Evolutionary conservation across 257 asterid species (phyloP).

Genomic region (Thymus quinquecostatus): DNA sequence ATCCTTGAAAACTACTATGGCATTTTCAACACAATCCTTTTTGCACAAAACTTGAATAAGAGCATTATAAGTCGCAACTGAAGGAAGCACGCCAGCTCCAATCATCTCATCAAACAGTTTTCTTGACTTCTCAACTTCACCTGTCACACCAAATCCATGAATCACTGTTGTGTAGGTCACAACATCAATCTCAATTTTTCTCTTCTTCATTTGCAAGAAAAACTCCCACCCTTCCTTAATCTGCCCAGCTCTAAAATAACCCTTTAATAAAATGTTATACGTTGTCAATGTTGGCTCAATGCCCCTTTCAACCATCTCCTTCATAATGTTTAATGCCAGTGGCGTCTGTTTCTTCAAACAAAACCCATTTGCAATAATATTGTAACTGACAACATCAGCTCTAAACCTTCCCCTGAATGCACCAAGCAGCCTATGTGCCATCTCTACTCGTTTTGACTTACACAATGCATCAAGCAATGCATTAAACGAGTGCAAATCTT

Average conservation of each 20-base stretch:
- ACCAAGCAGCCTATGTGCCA: constrained; percentile 65
- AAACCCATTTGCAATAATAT: constrained; percentile 73
- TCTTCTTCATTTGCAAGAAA: constrained; percentile 85
- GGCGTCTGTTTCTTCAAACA: constrained; percentile 76
- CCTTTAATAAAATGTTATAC: constrained; percentile 77
- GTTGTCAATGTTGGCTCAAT: constrained; percentile 65
- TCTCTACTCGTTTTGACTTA: constrained; percentile 74
- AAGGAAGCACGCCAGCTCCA: constrained; percentile 87
- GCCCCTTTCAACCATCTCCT: constrained; percentile 84
- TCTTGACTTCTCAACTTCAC: constrained; percentile 72
- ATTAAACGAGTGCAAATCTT: constrained; percentile 76
- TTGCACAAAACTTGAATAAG: constrained; percentile 86
- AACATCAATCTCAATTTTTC: constrained; percentile 77
- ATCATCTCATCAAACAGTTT: constrained; percentile 77
- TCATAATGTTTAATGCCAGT: constrained; percentile 70
- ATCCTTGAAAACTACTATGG: constrained; percentile 62
- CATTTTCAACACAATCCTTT: constrained; percentile 81
- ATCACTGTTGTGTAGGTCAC: constrained; percentile 86
- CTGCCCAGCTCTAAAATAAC: constrained; percentile 76
- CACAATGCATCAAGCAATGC: constrained; percentile 80
- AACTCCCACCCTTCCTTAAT: constrained; percentile 78
- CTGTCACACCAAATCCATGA: constrained; percentile 83
- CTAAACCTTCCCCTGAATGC: constrained; percentile 64
- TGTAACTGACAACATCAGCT: constrained; percentile 73
- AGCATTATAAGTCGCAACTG: constrained; percentile 85